Percentiles rank a stretch among this genome's conserved stretches.
phyloP scores from a whole-genome alignment of 1,139 yeast species.

The Debaryomyces subglobosus region DNA sequence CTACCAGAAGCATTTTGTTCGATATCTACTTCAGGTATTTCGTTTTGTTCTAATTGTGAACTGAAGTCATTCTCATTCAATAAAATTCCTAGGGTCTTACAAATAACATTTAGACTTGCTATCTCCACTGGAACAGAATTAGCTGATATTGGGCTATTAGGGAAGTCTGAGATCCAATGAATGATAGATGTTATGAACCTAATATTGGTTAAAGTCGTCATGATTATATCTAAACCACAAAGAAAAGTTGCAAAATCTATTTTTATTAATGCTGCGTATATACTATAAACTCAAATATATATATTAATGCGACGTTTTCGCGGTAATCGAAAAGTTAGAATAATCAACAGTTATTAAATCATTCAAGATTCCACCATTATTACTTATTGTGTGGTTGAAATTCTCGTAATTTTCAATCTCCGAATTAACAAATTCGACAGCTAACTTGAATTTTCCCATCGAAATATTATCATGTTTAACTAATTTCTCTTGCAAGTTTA shows the following conservation, averaged over 20 bases:
- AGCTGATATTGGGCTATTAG: slow-evolving; percentile 20
- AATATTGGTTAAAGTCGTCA: slow-evolving; percentile 9
- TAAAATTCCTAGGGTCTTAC: slow-evolving; percentile 16
- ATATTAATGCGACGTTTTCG: slow-evolving; percentile 18
- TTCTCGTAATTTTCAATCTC: slow-evolving; percentile 36
- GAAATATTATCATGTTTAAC: slow-evolving; percentile 62
- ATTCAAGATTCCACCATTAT: slow-evolving; percentile 27
- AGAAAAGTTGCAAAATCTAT: slow-evolving; percentile 9
- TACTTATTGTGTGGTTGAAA: slow-evolving; percentile 23
- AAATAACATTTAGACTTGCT: slow-evolving; percentile 18
- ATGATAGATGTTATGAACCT: slow-evolving; percentile 21
- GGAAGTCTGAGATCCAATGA: slow-evolving; percentile 31
- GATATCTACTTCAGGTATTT: slow-evolving; percentile 5
- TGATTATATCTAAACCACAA: slow-evolving; percentile 3
- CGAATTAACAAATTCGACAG: slow-evolving; percentile 49
- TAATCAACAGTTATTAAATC: slow-evolving; percentile 52
- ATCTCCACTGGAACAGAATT: slow-evolving; percentile 15
- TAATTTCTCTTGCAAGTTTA: slow-evolving; percentile 49
- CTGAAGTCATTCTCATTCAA: slow-evolving; percentile 20
- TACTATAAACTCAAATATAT: slow-evolving; percentile 2
- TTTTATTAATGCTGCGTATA: slow-evolving; percentile 7
- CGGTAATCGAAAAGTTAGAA: slow-evolving; percentile 40
- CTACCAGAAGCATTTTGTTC: slow-evolving; percentile 5
- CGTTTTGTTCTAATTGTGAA: slow-evolving; percentile 7
- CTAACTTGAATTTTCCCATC: slow-evolving; percentile 49